A percentile compares a stretch with the other conserved stretches of the same genome.
Conservation (phyloP, 192 early-diverging fungal genomes). For the Mortierella alpina region DNA sequence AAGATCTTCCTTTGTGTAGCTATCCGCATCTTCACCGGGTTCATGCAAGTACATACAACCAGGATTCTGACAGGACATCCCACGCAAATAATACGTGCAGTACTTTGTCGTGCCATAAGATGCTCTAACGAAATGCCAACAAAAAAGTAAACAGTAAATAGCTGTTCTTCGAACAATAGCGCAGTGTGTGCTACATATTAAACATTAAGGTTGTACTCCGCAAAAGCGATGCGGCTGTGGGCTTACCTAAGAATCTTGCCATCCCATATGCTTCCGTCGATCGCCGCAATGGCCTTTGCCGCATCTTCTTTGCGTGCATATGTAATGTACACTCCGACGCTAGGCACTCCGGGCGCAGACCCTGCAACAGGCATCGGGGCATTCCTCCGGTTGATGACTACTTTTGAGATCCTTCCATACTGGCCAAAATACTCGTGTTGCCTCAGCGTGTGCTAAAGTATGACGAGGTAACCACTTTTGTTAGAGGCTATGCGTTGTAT, state of each 20-base stretch:
- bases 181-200: not conserved
- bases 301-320: slow-evolving; percentile 94
- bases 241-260: slow-evolving; percentile 82
- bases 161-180: not conserved
- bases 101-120: slow-evolving; percentile 99
- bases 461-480: not conserved
- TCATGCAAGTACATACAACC: slow-evolving; percentile 97
- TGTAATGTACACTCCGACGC: slow-evolving; percentile 92
- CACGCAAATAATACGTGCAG: slow-evolving; percentile 94
- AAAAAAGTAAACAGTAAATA: slow-evolving; percentile 2
- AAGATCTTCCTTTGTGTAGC: slow-evolving; percentile 91
- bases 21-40: slow-evolving; percentile 91
- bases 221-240: not conserved
- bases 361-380: slow-evolving; percentile 52
- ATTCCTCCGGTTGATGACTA: slow-evolving; percentile 90
- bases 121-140: slow-evolving; percentile 64
- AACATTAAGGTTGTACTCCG: not conserved
- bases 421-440: slow-evolving; percentile 97
- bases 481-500: not conserved
- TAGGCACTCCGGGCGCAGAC: slow-evolving; percentile 56
- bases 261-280: slow-evolving; percentile 91
- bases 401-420: slow-evolving; percentile 94
- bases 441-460: slow-evolving; percentile 70
- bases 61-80: slow-evolving; percentile 91
- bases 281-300: slow-evolving; percentile 89